Evolutionary conservation across 306 rosid genomes (phyloP).

Genomic region (Cucurbita maxima): DNA sequence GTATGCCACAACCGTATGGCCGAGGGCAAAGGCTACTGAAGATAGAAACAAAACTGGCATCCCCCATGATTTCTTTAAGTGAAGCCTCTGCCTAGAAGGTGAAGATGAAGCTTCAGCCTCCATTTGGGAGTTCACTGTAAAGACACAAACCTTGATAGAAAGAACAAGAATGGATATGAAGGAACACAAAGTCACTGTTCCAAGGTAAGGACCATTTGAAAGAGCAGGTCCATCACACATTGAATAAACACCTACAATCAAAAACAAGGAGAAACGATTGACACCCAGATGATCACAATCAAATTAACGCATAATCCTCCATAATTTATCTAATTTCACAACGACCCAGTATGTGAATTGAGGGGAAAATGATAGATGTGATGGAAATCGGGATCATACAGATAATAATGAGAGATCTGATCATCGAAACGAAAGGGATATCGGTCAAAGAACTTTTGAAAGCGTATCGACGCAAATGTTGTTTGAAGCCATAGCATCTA

Average conservation of each 20-base stretch:
- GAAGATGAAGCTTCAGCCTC: conserved; percentile 76
- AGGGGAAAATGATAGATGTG: not conserved
- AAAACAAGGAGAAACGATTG: not conserved
- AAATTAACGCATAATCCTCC: not conserved
- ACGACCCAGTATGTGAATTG: not conserved
- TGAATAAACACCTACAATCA: conserved; percentile 74
- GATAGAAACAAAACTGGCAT: conserved; percentile 93
- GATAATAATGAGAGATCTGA: conserved; percentile 65
- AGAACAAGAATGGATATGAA: conserved; percentile 58
- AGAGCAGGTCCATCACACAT: conserved; percentile 83
- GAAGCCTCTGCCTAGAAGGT: conserved; percentile 62
- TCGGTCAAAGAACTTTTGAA: conserved; percentile 84
- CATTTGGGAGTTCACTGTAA: conserved; percentile 69
- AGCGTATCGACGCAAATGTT: conserved; percentile 63
- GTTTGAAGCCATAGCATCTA: conserved; percentile 47
- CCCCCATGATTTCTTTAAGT: conserved; percentile 95
- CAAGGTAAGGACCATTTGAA: conserved; percentile 95
- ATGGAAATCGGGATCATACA: conserved; percentile 26
- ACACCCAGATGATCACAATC: not conserved
- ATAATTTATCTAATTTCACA: not conserved
- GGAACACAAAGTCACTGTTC: conserved; percentile 76
- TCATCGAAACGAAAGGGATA: conserved; percentile 75
- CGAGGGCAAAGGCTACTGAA: conserved; percentile 89
- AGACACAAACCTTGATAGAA: conserved; percentile 77
- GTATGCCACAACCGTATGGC: conserved; percentile 88